Base-by-base conservation (phyloP, 2,329 filamentous ascomycete species). In the Clarireedia paspali region DNA sequence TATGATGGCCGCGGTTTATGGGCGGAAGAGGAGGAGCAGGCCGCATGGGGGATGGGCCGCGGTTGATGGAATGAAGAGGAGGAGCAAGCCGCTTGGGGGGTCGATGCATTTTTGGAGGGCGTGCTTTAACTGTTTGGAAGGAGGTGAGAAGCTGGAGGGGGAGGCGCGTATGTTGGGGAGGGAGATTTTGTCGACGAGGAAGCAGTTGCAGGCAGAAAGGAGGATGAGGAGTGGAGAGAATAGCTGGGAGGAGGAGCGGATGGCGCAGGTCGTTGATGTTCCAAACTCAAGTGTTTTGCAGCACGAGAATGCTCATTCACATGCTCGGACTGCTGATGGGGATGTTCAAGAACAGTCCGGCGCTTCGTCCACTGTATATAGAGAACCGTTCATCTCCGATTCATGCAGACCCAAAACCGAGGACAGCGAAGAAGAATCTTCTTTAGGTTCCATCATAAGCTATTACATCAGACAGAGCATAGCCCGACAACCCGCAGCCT, bases 1-100 rank as follows among this genome's bases (percentile, higher is more conserved):
- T 61, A 62, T 83, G 34, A 67, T 74, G 27, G 73, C 76, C 3
- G 67, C 70, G 42, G 62, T 81, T 53, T 27, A 73, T 9, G 72
- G 73, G 36, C 61, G 55, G 47, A 63, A 57, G 53, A 63, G 55
- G n/a, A 15, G 51, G 2, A 44, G 55, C 7, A 45, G 42, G 30
- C 23, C 53, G 12, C 10, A 34, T 34, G 49, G 57, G 20, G 20
- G 1, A 20, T 20, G 20, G 27, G 73, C 76, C 3, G 67, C 70
- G 42, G 62, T 81, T 53, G 26, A 73, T 9, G 72, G 73, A 39
- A 60, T 54, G 47, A 63, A 57, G 53, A 63, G 55, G n/a, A 15
- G 51, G 2, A 40, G 55, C 7, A 45, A 45, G 30, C 23, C 53
- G 10, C 10, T 12, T 34, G 49, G 57, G 12, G 46, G 59, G 15